Evolutionary conservation across 148 eudicot genomes (phyloP).

Genomic region (Heliosperma pusillum): DNA sequence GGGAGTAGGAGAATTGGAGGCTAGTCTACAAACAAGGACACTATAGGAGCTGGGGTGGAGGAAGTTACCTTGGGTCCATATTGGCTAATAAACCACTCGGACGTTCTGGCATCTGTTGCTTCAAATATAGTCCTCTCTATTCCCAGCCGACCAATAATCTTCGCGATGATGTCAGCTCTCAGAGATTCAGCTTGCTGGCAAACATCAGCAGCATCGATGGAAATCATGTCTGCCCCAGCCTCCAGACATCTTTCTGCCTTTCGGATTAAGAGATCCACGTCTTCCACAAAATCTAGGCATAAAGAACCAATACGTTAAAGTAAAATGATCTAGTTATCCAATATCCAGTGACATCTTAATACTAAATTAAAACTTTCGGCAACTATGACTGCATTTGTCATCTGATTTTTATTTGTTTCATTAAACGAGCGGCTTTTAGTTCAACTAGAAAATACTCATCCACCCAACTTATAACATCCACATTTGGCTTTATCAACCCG

Average conservation of each 20-base stretch:
- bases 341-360: background rate
- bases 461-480: no score
- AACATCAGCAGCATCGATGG: constrained; percentile 85
- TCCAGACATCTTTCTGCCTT: constrained; percentile 94
- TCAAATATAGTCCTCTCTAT: constrained; percentile 94
- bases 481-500: no score
- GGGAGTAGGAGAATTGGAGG: no score
- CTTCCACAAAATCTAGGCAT: constrained; percentile 73
- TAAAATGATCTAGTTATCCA: background rate
- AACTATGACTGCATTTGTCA: no score
- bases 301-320: constrained; percentile 1
- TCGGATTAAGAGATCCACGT: constrained; percentile 68
- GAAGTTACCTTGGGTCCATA: constrained; percentile 79
- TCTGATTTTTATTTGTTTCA: no score
- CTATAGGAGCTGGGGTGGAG: background rate
- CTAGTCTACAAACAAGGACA: background rate
- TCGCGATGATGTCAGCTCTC: constrained; percentile 74
- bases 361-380: background rate
- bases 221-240: constrained; percentile 98
- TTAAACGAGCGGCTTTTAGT: background rate
- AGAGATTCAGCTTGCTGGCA: constrained; percentile 62
- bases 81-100: constrained; percentile 87
- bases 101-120: constrained; percentile 64
- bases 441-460: background rate
- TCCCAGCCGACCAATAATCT: constrained; percentile 81